Percentiles rank a stretch among this genome's conserved stretches.
Evolutionary conservation across 176 grass and related monocot species (phyloP).

Genomic region (Eleusine indica): DNA sequence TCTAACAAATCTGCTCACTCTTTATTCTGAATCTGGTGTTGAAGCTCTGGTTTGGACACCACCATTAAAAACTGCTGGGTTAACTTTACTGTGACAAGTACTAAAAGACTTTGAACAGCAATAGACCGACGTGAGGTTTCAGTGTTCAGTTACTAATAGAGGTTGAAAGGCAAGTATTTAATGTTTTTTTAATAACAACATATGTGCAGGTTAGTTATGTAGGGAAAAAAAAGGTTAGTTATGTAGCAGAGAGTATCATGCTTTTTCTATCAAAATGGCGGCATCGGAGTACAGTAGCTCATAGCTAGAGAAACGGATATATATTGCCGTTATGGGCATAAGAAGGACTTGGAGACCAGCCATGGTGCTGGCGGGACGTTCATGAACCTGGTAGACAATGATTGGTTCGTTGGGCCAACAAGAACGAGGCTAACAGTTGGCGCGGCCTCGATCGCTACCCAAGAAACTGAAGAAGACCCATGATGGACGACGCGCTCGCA

Average conservation of each 20-base stretch:
- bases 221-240: background rate
- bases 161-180: background rate
- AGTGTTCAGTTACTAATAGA: background rate
- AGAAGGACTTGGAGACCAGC: slow-evolving; percentile 25
- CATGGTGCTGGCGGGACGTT: slow-evolving; percentile 41
- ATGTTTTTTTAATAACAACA: no score
- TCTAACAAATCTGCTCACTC: slow-evolving; percentile 20
- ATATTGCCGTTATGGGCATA: slow-evolving; percentile 29
- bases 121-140: background rate
- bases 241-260: no score
- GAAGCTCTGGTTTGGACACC: background rate
- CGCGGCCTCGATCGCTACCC: slow-evolving; percentile 6
- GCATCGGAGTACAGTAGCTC: background rate
- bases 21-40: background rate
- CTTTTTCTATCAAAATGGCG: background rate
- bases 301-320: background rate
- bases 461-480: background rate
- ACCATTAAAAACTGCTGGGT: background rate
- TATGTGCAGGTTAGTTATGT: no score
- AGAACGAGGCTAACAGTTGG: slow-evolving; percentile 42
- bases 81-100: background rate
- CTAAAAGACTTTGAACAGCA: background rate
- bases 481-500: slow-evolving; percentile 24
- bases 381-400: slow-evolving; percentile 53
- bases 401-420: slow-evolving; percentile 47